Evolutionary conservation across 1,284 basidiomycete species (phyloP).

Genomic region (Ustilago lituana): DNA sequence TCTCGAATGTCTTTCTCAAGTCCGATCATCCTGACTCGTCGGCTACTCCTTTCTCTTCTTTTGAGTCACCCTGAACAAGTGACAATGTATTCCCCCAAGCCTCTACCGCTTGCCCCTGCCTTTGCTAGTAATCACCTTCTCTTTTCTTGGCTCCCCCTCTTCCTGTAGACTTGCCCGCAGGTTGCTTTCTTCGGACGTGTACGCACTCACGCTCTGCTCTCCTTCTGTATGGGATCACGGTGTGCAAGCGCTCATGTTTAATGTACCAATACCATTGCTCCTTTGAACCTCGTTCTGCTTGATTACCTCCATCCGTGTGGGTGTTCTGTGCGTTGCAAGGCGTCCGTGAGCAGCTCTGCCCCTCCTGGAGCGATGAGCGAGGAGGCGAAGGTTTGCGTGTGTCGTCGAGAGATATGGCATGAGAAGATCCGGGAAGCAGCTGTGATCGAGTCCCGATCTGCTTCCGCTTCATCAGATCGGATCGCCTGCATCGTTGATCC

Average conservation of each 20-base stretch:
- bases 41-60: background rate
- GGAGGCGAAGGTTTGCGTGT: too few relatives aligned
- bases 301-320: background rate
- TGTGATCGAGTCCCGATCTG: too few relatives aligned
- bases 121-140: background rate
- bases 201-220: too few relatives aligned
- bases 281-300: background rate
- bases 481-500: too few relatives aligned
- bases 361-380: too few relatives aligned
- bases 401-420: too few relatives aligned
- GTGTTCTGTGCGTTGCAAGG: too few relatives aligned
- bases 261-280: conserved; percentile 19
- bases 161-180: background rate
- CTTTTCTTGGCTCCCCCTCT: background rate
- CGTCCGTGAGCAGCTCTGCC: too few relatives aligned
- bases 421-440: too few relatives aligned
- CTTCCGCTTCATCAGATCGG: too few relatives aligned
- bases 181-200: background rate
- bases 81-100: too few relatives aligned
- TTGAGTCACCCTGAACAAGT: background rate
- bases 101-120: too few relatives aligned
- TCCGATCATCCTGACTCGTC: background rate
- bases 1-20: conserved; percentile 1
- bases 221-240: background rate
- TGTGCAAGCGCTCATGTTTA: background rate